phyloP scores from a whole-genome alignment of 202 grass and related monocot genomes.

The Tripidium arundinaceum region DNA sequence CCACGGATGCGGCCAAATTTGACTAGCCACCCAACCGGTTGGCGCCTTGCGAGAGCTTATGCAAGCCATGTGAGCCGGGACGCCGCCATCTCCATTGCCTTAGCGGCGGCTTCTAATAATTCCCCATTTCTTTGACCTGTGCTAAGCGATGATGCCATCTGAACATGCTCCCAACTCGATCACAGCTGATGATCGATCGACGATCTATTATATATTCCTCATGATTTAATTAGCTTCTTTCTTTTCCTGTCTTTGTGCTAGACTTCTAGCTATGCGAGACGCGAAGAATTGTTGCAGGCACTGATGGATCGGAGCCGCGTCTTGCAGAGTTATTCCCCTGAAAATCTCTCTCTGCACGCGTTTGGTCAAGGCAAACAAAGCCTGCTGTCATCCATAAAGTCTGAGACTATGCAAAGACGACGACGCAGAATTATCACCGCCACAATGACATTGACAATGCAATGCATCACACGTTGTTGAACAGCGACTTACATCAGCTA shows the following conservation, averaged over 20 bases:
- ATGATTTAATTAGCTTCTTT: neutral
- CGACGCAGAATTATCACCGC: conserved; percentile 41
- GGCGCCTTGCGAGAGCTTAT: conserved; percentile 30
- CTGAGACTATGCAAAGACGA: neutral
- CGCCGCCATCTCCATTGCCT: conserved; percentile 24
- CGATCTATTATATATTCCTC: neutral
- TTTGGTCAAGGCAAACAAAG: conserved; percentile 10
- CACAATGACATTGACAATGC: neutral
- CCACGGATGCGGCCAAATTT: conserved; percentile 43
- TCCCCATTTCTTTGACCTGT: conserved; percentile 40
- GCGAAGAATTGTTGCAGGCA: no score
- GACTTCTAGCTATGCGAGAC: no score
- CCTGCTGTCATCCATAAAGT: neutral
- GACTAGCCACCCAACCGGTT: conserved; percentile 37
- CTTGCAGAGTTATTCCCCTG: neutral
- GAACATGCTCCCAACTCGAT: conserved; percentile 38
- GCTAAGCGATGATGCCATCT: neutral
- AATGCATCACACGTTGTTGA: conserved; percentile 20
- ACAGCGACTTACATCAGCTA: conserved; percentile 35
- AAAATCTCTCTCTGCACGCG: neutral
- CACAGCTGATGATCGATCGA: neutral
- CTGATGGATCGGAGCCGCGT: neutral
- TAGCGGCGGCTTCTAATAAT: conserved; percentile 24
- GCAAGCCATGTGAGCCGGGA: conserved; percentile 51
- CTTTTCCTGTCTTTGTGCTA: conserved; percentile 1